A percentile compares a stretch with the other conserved stretches of the same genome.
phyloP scores from a whole-genome alignment of 2,329 filamentous ascomycete species.

The Fusarium subglutinans region DNA sequence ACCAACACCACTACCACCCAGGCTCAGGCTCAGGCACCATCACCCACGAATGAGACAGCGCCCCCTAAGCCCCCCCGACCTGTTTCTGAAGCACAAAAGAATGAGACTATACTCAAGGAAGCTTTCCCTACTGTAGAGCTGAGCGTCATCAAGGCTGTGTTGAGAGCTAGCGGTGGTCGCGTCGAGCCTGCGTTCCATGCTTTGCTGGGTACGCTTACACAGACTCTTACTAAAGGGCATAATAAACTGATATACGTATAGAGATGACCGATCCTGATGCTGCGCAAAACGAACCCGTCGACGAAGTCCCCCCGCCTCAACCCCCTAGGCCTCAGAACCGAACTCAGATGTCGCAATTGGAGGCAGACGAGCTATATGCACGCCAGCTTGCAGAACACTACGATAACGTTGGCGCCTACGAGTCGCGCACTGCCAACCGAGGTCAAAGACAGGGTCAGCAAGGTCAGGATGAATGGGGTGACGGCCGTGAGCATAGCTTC shows the following conservation, averaged over 20 bases:
- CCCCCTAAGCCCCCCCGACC: conserved; percentile 90
- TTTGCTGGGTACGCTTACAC: conserved; percentile 71
- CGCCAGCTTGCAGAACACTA: conserved; percentile 94
- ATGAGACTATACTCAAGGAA: conserved; percentile 88
- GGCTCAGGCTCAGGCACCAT: neutral
- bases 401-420: conserved; percentile 69
- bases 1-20: conserved; percentile 41
- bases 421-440: conserved; percentile 62
- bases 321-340: conserved; percentile 78
- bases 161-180: conserved; percentile 84
- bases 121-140: conserved; percentile 88
- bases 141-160: conserved; percentile 84
- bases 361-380: conserved; percentile 90
- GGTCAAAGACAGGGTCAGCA: conserved; percentile 53
- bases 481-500: conserved; percentile 85
- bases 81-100: conserved; percentile 82
- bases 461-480: conserved; percentile 48
- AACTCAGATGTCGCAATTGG: conserved; percentile 79
- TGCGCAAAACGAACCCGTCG: conserved; percentile 60
- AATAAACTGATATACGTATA: conserved; percentile 45
- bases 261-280: conserved; percentile 85
- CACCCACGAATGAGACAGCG: conserved; percentile 54
- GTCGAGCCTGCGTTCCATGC: conserved; percentile 97
- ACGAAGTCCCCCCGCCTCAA: conserved; percentile 73
- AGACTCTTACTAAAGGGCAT: neutral